A percentile compares a stretch with the other conserved stretches of the same genome.
These are phyloP conservation scores for Colletotrichum eleusines DNA, from an alignment of 2,329 filamentous ascomycete species.

Conservation along the genomic window DNA sequence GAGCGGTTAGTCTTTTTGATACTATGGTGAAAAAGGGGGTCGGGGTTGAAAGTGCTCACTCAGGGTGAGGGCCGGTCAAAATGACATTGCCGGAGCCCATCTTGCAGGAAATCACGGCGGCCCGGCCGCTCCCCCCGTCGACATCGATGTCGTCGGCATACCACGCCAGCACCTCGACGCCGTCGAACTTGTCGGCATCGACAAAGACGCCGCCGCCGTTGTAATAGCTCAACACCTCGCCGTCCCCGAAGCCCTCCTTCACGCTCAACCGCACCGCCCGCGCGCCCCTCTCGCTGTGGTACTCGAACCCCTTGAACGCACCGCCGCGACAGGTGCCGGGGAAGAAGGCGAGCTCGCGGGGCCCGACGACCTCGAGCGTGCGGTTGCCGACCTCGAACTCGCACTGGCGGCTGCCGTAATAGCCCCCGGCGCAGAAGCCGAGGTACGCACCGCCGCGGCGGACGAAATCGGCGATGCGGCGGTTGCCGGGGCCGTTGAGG, in stretches of 20 bases:
- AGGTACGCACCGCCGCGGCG: slow-evolving; percentile 87
- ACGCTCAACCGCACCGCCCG: slow-evolving; percentile 77
- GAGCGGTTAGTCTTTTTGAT: not conserved
- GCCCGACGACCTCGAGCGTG: slow-evolving; percentile 85
- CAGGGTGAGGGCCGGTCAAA: slow-evolving; percentile 90
- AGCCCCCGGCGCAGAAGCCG: slow-evolving; percentile 94
- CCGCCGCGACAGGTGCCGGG: slow-evolving; percentile 87
- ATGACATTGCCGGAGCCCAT: slow-evolving; percentile 84
- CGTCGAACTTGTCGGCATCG: slow-evolving; percentile 74
- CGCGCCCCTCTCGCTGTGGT: slow-evolving; percentile 88
- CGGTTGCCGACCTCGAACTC: slow-evolving; percentile 88
- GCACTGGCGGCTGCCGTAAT: slow-evolving; percentile 84
- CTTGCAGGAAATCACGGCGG: slow-evolving; percentile 86
- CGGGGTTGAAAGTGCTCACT: slow-evolving; percentile 65
- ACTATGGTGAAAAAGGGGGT: not conserved
- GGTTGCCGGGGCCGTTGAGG: slow-evolving; percentile 89
- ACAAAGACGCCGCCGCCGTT: slow-evolving; percentile 97
- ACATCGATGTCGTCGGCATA: slow-evolving; percentile 83
- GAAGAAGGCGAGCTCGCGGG: slow-evolving; percentile 88
- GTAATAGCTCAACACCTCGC: slow-evolving; percentile 82
- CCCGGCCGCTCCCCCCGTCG: slow-evolving; percentile 77
- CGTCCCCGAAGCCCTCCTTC: slow-evolving; percentile 63
- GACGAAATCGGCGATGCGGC: slow-evolving; percentile 86
- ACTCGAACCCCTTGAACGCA: slow-evolving; percentile 90
- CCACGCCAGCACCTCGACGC: slow-evolving; percentile 84